Evolutionary conservation across 305 asterid genomes (phyloP), one percentile per base, ranked within the genome.

Genomic region (Solanum aculeatissimum): DNA sequence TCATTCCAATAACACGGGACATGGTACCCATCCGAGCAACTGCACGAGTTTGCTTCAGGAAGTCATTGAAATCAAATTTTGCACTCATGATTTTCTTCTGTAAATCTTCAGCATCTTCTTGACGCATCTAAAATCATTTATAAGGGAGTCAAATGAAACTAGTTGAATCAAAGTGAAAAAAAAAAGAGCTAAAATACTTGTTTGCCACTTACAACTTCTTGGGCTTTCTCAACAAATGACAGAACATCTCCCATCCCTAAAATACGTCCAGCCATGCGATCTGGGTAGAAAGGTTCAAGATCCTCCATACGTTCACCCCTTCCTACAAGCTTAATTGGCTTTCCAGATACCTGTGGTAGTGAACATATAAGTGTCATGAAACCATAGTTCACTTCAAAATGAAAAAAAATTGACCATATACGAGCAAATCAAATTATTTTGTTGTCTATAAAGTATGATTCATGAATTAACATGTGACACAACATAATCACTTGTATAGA

Each of bases 201-300:
- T 77, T 77, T 29, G 82, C 16, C 54, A 90, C 99, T 91, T 90
- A 96, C 99, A 78, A 95, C 97, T 95, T 97, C 97, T 91, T 97
- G 97, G 83, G 99, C 99, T 91, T 95, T 97, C 91, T 97, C 99
- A 86, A 97, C 99, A 90, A 97, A 95, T 21, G 99, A 97, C 79
- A 97, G 90, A 87, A 97, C 99, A 87, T 97, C 99, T 81, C 99
- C 99, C 99, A 95, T 97, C 89, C 99, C 99, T 86, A 95, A 90
- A 88, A 97, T 91, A 85, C 99, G 99, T 27, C 98, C 98, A 1
- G 99, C 97, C 99, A 97, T 97, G 54, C 99, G 97, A 86, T 97
- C 98, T 71, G 99, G 99, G 84, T 97, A 97, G 91, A 97, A 97
- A 84, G 98, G 99, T 89, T 97, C 99, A 70, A 97, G 99, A 90